Evolutionary conservation across 2,329 filamentous ascomycete genomes (phyloP).

Genomic region (Fusarium longipes): DNA sequence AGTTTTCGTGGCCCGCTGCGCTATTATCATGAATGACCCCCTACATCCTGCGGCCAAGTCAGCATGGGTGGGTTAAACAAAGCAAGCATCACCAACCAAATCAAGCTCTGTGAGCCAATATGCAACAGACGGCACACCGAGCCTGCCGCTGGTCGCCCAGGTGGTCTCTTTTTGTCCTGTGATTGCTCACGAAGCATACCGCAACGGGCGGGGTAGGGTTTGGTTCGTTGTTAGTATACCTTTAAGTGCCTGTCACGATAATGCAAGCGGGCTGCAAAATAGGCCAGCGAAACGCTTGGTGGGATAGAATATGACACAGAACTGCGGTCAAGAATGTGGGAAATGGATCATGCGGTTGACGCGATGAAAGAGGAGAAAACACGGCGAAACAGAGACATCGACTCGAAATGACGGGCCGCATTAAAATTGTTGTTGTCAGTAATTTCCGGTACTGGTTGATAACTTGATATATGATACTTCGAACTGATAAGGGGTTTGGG

Average conservation of each 20-base stretch:
- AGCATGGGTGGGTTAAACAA: slow-evolving; percentile 42
- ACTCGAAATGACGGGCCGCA: neutral
- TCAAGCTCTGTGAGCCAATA: slow-evolving; percentile 32
- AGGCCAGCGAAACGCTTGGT: slow-evolving; percentile 39
- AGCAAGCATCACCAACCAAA: slow-evolving; percentile 42
- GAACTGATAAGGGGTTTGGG: slow-evolving; percentile 10
- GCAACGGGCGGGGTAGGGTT: slow-evolving; percentile 30
- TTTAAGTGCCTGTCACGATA: slow-evolving; percentile 15
- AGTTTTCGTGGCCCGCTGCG: slow-evolving; percentile 32
- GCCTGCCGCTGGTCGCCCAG: slow-evolving; percentile 36
- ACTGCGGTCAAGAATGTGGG: slow-evolving; percentile 26
- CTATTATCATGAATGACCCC: slow-evolving; percentile 34
- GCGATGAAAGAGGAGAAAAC: slow-evolving; percentile 24
- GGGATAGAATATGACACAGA: slow-evolving; percentile 30
- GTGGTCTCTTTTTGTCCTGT: slow-evolving; percentile 25
- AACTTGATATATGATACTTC: neutral
- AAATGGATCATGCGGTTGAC: slow-evolving; percentile 18
- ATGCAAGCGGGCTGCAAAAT: slow-evolving; percentile 31
- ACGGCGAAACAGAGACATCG: slow-evolving; percentile 12
- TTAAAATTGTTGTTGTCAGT: neutral
- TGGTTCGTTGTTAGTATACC: slow-evolving; percentile 22
- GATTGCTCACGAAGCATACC: slow-evolving; percentile 39
- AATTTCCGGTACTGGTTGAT: neutral
- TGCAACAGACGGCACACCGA: slow-evolving; percentile 47
- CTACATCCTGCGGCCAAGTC: slow-evolving; percentile 40